Conservation (phyloP, 164 flowering plant genomes). For the Tetrastigma voinierianum region DNA sequence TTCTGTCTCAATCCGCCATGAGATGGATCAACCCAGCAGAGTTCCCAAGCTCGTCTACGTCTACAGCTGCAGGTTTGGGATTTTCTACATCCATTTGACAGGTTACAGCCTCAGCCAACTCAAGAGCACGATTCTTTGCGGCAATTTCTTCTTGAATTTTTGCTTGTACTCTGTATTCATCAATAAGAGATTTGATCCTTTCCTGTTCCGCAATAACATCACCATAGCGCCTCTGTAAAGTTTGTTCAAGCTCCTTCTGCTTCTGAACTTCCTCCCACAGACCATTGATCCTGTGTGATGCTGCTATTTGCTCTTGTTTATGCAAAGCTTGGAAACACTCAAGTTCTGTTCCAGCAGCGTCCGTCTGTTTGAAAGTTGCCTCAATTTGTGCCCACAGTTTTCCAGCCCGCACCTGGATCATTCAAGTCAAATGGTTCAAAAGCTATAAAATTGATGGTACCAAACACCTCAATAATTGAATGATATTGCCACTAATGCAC, state of each 20-base stretch:
- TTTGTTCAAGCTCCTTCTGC: constrained; percentile 85
- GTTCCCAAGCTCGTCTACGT: constrained; percentile 11
- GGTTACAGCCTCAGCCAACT: constrained; percentile 24
- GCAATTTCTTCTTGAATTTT: constrained; percentile 52
- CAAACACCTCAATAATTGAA: no score
- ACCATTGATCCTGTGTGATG: constrained; percentile 60
- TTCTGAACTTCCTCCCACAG: constrained; percentile 79
- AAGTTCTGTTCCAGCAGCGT: constrained; percentile 85
- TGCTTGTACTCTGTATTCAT: constrained; percentile 41
- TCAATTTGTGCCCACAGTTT: constrained; percentile 79
- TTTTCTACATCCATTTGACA: constrained; percentile 10
- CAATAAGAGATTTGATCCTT: constrained; percentile 40
- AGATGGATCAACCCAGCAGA: constrained; percentile 5
- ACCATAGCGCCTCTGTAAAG: constrained; percentile 71
- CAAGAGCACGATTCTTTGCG: constrained; percentile 34
- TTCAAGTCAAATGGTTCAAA: not conserved
- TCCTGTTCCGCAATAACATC: constrained; percentile 58
- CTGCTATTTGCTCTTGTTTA: constrained; percentile 83
- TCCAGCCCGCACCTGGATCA: constrained; percentile 64
- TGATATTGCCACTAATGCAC: no score
- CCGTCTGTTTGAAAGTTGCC: constrained; percentile 80
- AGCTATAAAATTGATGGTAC: not conserved
- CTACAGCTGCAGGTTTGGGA: constrained; percentile 8
- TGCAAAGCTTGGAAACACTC: constrained; percentile 88
- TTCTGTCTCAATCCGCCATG: constrained; percentile 4